Percentiles rank a stretch among this genome's conserved stretches.
These are phyloP conservation scores for Oryza nivara DNA, from an alignment of 176 grass and related monocot species.

Conservation along the genomic window DNA sequence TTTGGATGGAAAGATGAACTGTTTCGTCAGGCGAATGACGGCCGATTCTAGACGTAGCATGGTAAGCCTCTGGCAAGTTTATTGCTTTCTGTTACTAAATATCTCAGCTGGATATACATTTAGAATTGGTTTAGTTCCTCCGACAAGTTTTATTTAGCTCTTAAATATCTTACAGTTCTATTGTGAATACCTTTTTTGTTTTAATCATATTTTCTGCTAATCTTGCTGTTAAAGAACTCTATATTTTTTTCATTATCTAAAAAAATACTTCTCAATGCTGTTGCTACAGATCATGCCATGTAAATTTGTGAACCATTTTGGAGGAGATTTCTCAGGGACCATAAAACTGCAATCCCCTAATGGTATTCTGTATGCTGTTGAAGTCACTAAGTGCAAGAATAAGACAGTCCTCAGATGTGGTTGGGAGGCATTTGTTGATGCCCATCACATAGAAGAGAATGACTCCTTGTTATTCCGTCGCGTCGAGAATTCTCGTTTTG, in stretches of 20 bases:
- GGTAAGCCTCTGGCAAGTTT: conserved; percentile 24
- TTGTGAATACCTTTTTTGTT: background rate
- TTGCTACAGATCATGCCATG: conserved; percentile 48
- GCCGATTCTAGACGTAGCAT: conserved; percentile 36
- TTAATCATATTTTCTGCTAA: background rate
- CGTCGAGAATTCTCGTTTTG: conserved; percentile 32
- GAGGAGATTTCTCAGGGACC: conserved; percentile 18
- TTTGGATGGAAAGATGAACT: conserved; percentile 34
- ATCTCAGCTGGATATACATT: background rate
- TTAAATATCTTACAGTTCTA: background rate
- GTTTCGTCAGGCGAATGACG: conserved; percentile 44
- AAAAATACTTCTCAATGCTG: background rate
- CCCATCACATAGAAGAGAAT: conserved; percentile 46
- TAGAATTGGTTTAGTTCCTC: background rate
- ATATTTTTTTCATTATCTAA: background rate
- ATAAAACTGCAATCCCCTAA: conserved; percentile 47
- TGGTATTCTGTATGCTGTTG: conserved; percentile 38
- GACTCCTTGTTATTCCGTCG: conserved; percentile 49
- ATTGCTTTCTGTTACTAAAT: background rate
- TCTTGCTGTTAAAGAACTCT: background rate
- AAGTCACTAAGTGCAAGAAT: conserved; percentile 5
- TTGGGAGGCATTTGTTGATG: conserved; percentile 50
- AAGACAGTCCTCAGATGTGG: conserved; percentile 41
- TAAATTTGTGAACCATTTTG: conserved; percentile 44
- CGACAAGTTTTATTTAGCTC: background rate